phyloP scores from a whole-genome alignment of 2,329 filamentous ascomycete genomes.

The Onygenales sp. region DNA sequence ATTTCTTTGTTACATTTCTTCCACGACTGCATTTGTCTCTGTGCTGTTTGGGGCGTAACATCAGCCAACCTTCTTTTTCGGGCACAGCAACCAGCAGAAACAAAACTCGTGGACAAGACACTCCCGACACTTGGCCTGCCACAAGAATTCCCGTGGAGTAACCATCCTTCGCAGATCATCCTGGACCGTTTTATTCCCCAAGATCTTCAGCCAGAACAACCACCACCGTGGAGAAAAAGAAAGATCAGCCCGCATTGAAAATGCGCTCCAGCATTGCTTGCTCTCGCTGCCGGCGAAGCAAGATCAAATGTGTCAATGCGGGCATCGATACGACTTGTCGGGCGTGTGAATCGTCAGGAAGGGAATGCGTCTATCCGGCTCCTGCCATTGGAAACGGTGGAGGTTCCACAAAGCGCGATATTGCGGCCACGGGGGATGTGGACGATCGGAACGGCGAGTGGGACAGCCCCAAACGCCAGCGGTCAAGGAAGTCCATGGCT shows the following conservation, averaged over 20 bases:
- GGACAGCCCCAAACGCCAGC: conserved; percentile 34
- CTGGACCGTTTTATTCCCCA: not conserved
- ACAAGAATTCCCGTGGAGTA: not conserved
- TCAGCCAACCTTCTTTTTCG: conserved; percentile 9
- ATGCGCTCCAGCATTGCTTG: conserved; percentile 77
- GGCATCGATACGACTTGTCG: conserved; percentile 64
- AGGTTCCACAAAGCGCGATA: conserved; percentile 25
- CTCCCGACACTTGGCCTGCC: not conserved
- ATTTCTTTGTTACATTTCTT: conserved; percentile 2
- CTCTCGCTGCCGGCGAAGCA: conserved; percentile 64
- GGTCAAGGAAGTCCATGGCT: conserved; percentile 27
- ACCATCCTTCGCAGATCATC: not conserved
- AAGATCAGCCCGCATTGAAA: conserved; percentile 25
- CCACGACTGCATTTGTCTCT: conserved; percentile 1
- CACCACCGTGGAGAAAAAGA: conserved; percentile 14
- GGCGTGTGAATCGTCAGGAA: conserved; percentile 60
- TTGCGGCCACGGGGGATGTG: conserved; percentile 26
- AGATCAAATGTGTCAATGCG: conserved; percentile 79
- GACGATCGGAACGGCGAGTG: conserved; percentile 32
- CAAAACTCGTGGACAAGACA: not conserved
- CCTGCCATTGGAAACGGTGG: conserved; percentile 28
- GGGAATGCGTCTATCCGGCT: conserved; percentile 62
- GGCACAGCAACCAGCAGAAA: not conserved
- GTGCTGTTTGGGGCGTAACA: not conserved
- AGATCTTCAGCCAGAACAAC: not conserved